phyloP scores from a whole-genome alignment of 495 filamentous ascomycete genomes.

The Cercophora scortea region DNA sequence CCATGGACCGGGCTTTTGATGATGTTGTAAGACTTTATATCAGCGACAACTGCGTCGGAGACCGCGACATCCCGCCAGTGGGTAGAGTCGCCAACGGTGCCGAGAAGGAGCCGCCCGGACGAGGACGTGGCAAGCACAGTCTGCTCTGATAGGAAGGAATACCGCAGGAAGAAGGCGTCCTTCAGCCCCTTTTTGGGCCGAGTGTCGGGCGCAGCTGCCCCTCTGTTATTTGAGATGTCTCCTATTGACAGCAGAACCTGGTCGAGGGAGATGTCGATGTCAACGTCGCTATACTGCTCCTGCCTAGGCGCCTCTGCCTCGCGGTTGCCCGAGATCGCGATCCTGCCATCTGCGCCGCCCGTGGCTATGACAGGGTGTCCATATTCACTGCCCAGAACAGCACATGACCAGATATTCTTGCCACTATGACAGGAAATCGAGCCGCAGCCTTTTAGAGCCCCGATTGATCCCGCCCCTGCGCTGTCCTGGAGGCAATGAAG shows the following conservation, averaged over 20 bases:
- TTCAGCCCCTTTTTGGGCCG: conserved; percentile 13
- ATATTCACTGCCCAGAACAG: conserved; percentile 27
- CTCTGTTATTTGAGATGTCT: too few relatives aligned
- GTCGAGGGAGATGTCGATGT: conserved; percentile 12
- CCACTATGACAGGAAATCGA: conserved; percentile 61
- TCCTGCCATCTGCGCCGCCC: conserved; percentile 77
- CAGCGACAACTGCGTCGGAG: conserved; percentile 17
- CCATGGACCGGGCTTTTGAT: conserved; percentile 23
- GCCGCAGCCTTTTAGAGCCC: conserved; percentile 40
- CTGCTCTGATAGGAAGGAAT: conserved; percentile 53
- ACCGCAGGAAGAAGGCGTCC: conserved; percentile 49
- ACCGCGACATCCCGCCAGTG: conserved; percentile 33
- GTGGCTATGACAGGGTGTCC: conserved; percentile 51
- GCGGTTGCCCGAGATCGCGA: conserved; percentile 30
- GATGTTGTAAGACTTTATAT: conserved; percentile 39
- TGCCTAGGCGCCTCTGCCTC: neutral
- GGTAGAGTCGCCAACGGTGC: conserved; percentile 19
- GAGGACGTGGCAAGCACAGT: conserved; percentile 52
- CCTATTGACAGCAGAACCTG: conserved; percentile 8
- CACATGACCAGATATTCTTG: conserved; percentile 86
- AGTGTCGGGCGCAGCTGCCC: neutral
- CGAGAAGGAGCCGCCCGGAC: conserved; percentile 53
- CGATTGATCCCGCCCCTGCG: conserved; percentile 4
- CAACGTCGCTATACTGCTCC: conserved; percentile 3
- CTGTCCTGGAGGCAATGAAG: neutral